Conservation (phyloP, 2,329 filamentous ascomycete species). For the Trichoderma guizhouense region DNA sequence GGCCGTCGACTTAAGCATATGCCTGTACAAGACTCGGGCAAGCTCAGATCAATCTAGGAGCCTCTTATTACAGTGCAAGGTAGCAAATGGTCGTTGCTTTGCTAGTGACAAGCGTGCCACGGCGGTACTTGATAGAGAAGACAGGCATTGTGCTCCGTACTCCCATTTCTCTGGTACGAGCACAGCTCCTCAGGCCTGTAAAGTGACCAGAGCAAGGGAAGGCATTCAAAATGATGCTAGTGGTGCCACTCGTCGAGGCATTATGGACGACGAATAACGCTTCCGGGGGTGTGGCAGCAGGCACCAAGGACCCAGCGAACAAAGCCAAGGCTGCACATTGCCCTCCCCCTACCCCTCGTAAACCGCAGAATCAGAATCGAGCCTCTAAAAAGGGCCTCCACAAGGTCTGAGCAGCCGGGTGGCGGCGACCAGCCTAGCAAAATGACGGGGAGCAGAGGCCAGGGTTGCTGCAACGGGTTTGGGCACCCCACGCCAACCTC, state of each 20-base stretch:
- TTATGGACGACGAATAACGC: conserved; percentile 6
- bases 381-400: conserved; percentile 16
- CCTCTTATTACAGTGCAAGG: background rate
- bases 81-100: background rate
- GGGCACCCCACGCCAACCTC: conserved; percentile 18
- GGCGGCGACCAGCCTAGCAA: conserved; percentile 16
- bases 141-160: background rate
- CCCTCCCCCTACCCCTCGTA: background rate
- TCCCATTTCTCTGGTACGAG: conserved; percentile 1
- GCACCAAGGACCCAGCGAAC: conserved; percentile 2
- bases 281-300: conserved; percentile 7
- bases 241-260: conserved; percentile 15
- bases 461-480: conserved; percentile 19
- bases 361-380: conserved; percentile 16
- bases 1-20: background rate
- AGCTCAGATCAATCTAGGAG: background rate
- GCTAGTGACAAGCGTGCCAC: background rate
- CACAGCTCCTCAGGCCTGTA: background rate
- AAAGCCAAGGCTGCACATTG: conserved; percentile 7
- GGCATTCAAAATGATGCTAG: background rate
- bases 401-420: conserved; percentile 14
- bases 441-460: conserved; percentile 16
- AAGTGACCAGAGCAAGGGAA: background rate
- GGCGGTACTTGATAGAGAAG: background rate
- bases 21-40: background rate